Evolutionary conservation across 192 early-diverging fungal genomes (phyloP).

Genomic region (Glomus cerebriforme): DNA sequence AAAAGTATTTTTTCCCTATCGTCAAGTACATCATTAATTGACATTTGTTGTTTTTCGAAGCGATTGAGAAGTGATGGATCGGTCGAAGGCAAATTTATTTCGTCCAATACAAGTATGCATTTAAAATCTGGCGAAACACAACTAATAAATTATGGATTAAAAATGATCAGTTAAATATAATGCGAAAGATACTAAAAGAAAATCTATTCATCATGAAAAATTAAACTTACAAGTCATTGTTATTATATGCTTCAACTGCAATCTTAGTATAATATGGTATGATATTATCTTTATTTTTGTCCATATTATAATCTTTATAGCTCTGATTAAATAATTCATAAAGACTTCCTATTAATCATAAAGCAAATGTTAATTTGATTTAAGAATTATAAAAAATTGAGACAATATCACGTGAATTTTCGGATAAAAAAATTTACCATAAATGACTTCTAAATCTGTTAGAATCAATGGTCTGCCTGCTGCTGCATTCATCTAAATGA

Average conservation of each 20-base stretch:
- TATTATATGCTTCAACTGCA: no score
- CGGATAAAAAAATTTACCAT: constrained; percentile 21
- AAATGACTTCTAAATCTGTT: constrained; percentile 22
- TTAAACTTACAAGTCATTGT: no score
- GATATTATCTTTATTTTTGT: no score
- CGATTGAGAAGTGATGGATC: constrained; percentile 27
- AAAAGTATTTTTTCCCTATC: background rate
- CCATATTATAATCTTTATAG: constrained; percentile 9
- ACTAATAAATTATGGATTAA: background rate
- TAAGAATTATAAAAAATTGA: no score
- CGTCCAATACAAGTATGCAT: constrained; percentile 26
- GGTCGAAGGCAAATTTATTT: background rate
- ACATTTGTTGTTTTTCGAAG: constrained; percentile 17
- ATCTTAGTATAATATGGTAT: no score
- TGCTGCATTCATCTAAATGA: no score
- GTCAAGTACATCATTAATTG: constrained; percentile 8
- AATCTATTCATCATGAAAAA: no score
- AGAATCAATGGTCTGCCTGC: constrained; percentile 29
- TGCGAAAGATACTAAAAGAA: no score
- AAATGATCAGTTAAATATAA: no score
- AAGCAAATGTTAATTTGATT: no score
- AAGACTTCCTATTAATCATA: background rate
- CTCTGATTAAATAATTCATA: constrained; percentile 34
- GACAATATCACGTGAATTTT: no score
- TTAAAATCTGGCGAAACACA: background rate